Base-by-base conservation (phyloP, 805 yeast genomes). In the Priceomyces melissophilus region DNA sequence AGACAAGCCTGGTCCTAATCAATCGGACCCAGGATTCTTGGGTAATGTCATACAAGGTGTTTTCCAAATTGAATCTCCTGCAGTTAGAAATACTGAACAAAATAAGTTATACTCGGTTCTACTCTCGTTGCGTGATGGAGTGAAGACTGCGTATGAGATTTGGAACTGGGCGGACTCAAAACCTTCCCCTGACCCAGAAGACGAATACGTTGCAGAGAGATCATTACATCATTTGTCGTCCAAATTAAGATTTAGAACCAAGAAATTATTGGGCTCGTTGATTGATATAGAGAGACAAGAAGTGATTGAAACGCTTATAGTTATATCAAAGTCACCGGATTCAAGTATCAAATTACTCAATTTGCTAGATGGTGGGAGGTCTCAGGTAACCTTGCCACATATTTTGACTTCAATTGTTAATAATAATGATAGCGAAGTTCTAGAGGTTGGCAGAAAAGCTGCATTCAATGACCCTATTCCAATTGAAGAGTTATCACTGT, bases 301-400 rank as follows among this genome's bases (percentile, higher is more conserved):
- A 52, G 79, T 82, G 0, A 61, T 88, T 42, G 95, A 86, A 52
- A 73, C 81, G 6, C 59, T 90, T 43, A 71, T 87, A 12, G 54
- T 48, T 4, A 66, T 79, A 10, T 57, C 57, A 12, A 10, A 37
- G 9, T 38, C 32, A 3, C 36, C 41, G 10, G 40, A 46, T 1
- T 29, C 57, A 7, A 55, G 53, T 17, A 74, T 80, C 50, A 84
- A 82, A 48, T 54, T 87, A 1, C 59, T 87, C n/a, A 88, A 86
- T 57, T 82, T 85, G 2, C 63, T 90, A 37, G 96, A 90, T 61
- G 91, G 93, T 0, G 84, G 95, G 6, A 78, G 86, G 47, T 85
- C 95, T 0, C 85, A 81, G 42, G 52, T 78, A 4, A 84, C 95
- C 0, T 65, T 88, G 10, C 90, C 95, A 0, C 74, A 77, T 49